Conservation (phyloP, 2,329 filamentous ascomycete genomes). For the Ascochyta rabiei region DNA sequence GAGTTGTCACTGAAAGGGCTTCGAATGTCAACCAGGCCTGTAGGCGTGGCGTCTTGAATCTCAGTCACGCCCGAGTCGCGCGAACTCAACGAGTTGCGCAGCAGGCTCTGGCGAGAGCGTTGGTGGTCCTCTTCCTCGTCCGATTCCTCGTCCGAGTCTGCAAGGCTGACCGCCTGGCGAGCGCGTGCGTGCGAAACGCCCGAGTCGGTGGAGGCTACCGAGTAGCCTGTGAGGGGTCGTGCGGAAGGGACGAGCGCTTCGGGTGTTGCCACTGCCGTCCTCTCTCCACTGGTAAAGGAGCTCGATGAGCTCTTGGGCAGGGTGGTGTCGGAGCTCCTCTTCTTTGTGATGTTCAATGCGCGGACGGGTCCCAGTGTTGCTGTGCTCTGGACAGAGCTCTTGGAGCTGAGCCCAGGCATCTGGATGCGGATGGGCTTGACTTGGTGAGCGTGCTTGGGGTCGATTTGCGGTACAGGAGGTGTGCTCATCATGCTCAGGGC, state of each 20-base stretch:
- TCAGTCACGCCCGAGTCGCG: conserved; percentile 43
- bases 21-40: conserved; percentile 27
- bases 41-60: conserved; percentile 45
- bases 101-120: conserved; percentile 39
- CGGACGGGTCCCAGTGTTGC: conserved; percentile 53
- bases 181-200: conserved; percentile 42
- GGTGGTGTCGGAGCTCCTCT: conserved; percentile 37
- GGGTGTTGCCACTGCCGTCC: conserved; percentile 33
- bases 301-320: conserved; percentile 36
- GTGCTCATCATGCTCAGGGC: conserved; percentile 54
- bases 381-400: conserved; percentile 46
- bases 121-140: conserved; percentile 43
- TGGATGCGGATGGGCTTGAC: conserved; percentile 47
- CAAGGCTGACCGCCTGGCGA: conserved; percentile 26
- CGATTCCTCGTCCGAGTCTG: conserved; percentile 42
- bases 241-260: conserved; percentile 31
- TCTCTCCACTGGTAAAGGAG: conserved; percentile 25
- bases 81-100: conserved; percentile 32
- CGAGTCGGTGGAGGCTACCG: conserved; percentile 40
- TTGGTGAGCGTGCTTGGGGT: conserved; percentile 56
- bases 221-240: conserved; percentile 41
- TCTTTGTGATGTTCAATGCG: conserved; percentile 53
- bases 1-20: conserved; percentile 46
- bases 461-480: conserved; percentile 76
- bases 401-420: conserved; percentile 50